Evolutionary conservation across 371 early-diverging fungal genomes (phyloP).

Genomic region (Blastocladiella emersonii): DNA sequence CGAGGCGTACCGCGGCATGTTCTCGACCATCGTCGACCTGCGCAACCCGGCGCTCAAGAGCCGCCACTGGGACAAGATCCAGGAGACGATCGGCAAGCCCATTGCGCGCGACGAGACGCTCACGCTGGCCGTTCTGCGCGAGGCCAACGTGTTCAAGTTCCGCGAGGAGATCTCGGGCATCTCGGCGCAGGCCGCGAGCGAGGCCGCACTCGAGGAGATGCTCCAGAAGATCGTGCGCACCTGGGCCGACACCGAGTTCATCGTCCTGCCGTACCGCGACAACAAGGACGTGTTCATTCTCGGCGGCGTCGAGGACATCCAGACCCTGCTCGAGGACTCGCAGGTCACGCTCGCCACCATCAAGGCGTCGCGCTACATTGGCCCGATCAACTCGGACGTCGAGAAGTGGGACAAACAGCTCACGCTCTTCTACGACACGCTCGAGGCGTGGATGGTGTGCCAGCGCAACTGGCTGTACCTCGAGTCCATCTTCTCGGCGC

Average conservation of each 20-base stretch:
- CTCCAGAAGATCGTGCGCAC: constrained; percentile 27
- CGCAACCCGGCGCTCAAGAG: constrained; percentile 37
- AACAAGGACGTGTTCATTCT: constrained; percentile 38
- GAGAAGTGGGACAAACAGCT: constrained; percentile 45
- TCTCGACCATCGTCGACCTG: constrained; percentile 38
- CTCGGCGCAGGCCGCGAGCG: constrained; percentile 34
- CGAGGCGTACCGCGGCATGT: constrained; percentile 33
- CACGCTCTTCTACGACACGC: constrained; percentile 36
- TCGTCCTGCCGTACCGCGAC: constrained; percentile 31
- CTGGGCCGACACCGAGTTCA: constrained; percentile 41
- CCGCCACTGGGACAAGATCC: constrained; percentile 45
- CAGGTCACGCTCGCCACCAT: constrained; percentile 43
- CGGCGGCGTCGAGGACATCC: constrained; percentile 34
- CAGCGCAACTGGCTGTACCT: constrained; percentile 50
- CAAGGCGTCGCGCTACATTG: constrained; percentile 39
- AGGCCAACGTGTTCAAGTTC: constrained; percentile 32
- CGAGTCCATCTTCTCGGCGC: constrained; percentile 48
- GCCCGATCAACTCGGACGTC: constrained; percentile 42
- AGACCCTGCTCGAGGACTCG: constrained; percentile 44
- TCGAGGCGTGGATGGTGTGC: constrained; percentile 45
- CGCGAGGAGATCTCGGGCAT: constrained; percentile 36
- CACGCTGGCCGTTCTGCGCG: constrained; percentile 28
- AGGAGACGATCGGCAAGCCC: constrained; percentile 36
- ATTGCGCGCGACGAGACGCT: constrained; percentile 34
- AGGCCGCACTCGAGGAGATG: constrained; percentile 43